phyloP scores from a whole-genome alignment of 495 filamentous ascomycete species.

The Penicillium longicatenatum region DNA sequence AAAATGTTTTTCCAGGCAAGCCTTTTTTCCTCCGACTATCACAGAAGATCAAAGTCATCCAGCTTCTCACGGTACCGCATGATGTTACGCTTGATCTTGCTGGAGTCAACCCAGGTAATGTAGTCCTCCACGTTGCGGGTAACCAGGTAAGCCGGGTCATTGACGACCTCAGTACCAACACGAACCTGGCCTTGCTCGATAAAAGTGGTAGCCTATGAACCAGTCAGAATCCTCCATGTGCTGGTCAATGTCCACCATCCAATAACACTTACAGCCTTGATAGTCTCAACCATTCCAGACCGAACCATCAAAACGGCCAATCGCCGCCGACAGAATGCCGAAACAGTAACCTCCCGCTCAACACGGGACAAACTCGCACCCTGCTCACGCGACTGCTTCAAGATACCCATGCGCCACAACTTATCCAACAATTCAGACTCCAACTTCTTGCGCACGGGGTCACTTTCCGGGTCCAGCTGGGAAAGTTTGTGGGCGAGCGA shows the following conservation, averaged over 20 bases:
- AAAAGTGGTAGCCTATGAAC: conserved; percentile 65
- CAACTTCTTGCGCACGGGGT: conserved; percentile 74
- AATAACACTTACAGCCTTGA: conserved; percentile 55
- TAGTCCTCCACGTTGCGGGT: conserved; percentile 89
- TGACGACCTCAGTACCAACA: conserved; percentile 88
- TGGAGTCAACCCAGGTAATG: conserved; percentile 93
- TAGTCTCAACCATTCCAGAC: conserved; percentile 84
- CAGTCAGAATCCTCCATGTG: background rate
- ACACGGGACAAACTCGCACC: conserved; percentile 69
- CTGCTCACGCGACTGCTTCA: conserved; percentile 63
- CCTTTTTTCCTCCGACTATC: background rate
- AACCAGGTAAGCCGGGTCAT: conserved; percentile 64
- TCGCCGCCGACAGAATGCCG: conserved; percentile 76
- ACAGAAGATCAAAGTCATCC: conserved; percentile 95
- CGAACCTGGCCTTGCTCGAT: conserved; percentile 96
- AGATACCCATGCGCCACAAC: conserved; percentile 85
- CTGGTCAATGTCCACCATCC: background rate
- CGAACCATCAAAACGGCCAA: conserved; percentile 87
- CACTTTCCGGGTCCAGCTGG: conserved; percentile 71
- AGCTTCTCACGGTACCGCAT: conserved; percentile 91
- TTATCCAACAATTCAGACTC: conserved; percentile 86
- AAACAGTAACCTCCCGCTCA: conserved; percentile 84
- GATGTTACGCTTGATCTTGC: conserved; percentile 95
- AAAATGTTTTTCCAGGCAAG: conserved; percentile 26
- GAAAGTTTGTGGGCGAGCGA: conserved; percentile 86